A percentile compares a stretch with the other conserved stretches of the same genome.
Evolutionary conservation across 2,329 filamentous ascomycete genomes (phyloP).

Genomic region (Penicillium sp.): DNA sequence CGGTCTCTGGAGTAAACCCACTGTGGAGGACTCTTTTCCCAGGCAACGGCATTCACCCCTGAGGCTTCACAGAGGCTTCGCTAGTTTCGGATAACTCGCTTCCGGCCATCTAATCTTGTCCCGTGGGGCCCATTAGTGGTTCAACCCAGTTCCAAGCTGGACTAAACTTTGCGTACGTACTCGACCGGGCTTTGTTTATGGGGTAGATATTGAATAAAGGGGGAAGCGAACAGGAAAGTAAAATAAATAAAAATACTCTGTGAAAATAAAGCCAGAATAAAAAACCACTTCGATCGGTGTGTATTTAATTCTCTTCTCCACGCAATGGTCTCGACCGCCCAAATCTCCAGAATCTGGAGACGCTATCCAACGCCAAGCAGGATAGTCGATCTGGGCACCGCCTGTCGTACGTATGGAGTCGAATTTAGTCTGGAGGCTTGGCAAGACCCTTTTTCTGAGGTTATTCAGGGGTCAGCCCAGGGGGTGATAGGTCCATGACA

Average conservation of each 20-base stretch:
- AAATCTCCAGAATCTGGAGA: neutral
- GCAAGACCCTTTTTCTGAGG: conserved; percentile 16
- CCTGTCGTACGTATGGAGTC: neutral
- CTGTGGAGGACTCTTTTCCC: neutral
- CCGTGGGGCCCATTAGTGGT: neutral
- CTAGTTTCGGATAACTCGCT: neutral
- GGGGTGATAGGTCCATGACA: neutral
- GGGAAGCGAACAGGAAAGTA: neutral
- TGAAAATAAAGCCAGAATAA: neutral
- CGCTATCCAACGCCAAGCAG: conserved; percentile 13
- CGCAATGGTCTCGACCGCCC: conserved; percentile 16
- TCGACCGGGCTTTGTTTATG: neutral
- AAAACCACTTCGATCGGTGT: neutral
- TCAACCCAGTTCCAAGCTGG: neutral
- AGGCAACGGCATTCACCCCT: neutral
- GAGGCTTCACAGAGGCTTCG: neutral
- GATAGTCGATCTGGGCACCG: conserved; percentile 18
- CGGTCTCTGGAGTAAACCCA: neutral
- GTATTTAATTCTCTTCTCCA: neutral
- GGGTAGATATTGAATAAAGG: neutral
- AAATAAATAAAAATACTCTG: neutral
- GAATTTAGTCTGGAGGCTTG: conserved; percentile 13
- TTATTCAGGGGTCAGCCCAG: conserved; percentile 15
- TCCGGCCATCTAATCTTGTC: neutral
- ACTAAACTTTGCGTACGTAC: neutral